Evolutionary conservation across 139 green algal genomes (phyloP), one percentile per base, ranked within the genome.

Genomic region (Bryopsis sp.): DNA sequence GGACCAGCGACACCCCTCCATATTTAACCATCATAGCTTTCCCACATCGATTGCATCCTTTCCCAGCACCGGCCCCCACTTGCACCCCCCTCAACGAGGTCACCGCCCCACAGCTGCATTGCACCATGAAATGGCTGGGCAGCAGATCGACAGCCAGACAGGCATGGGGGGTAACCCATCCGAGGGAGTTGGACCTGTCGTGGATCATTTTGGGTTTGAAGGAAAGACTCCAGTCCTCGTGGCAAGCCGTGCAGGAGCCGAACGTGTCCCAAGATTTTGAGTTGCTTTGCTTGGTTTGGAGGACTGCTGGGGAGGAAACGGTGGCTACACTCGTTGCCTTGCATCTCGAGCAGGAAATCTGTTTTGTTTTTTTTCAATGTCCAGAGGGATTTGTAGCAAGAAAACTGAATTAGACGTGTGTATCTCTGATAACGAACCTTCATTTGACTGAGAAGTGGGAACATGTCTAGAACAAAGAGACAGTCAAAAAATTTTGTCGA

Each of bases 61-160:
- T 54, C 19, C 15, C 11, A 19, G 43, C 43, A 26, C 15, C 15
- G 11, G 11, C 15, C 43, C 43, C 43, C 15, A 70, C 6, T 46
- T 70, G 77, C 68, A 83, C 70, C 3, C 67, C 61, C 22, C 77
- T 36, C 4, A 83, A 59, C 57, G 47, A 72, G 70, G 75, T 75
- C 0, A 80, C 68, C 0, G 60, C 70, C 57, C 50, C 64, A 71
- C 77, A 83, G 8, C 47, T 33, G 70, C 77, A 83, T 62, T 80
- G 74, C 0, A 34, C 72, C 15, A 64, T 74, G 43, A 78, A 35
- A 46, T 74, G 7, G 22, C 33, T 60, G 35, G 72, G 72, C 26
- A 78, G 74, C 48, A 83, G 64, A 50, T 83, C 77, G 32, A 67
- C 11, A 5, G 76, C 69, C 1, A 7, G 2, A 54, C 76, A 82